These are phyloP conservation scores for Didymella keratinophila DNA, from an alignment of 2,329 filamentous ascomycete genomes.

Conservation along the genomic window DNA sequence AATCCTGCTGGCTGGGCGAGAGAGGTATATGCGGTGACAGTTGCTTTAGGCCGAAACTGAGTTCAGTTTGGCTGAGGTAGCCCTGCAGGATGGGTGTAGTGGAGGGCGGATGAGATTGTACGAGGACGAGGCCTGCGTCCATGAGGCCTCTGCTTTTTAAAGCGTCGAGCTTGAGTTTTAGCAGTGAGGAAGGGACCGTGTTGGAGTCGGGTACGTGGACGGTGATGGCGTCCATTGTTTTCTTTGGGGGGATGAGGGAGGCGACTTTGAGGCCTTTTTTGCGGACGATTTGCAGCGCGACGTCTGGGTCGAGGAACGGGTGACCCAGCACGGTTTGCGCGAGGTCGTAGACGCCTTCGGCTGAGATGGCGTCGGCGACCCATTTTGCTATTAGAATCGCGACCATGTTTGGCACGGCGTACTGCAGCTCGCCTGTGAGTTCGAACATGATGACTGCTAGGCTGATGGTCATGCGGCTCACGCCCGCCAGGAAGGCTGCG, in stretches of 20 bases:
- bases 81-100: constrained; percentile 58
- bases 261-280: constrained; percentile 51
- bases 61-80: constrained; percentile 63
- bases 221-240: constrained; percentile 66
- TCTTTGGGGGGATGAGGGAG: constrained; percentile 60
- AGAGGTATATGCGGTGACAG: background rate
- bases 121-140: constrained; percentile 66
- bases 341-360: constrained; percentile 65
- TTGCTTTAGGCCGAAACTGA: constrained; percentile 57
- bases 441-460: constrained; percentile 69
- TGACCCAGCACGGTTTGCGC: constrained; percentile 67
- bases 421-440: constrained; percentile 66
- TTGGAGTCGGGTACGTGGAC: constrained; percentile 56
- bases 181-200: constrained; percentile 52
- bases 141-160: constrained; percentile 61
- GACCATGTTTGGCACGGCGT: constrained; percentile 66
- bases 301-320: constrained; percentile 65
- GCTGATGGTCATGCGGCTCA: constrained; percentile 66
- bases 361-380: constrained; percentile 63
- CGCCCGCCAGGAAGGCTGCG: constrained; percentile 66
- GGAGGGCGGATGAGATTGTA: constrained; percentile 45
- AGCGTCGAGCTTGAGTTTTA: constrained; percentile 58
- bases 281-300: constrained; percentile 55
- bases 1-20: constrained; percentile 23
- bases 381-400: constrained; percentile 68